Conservation (phyloP, 768 basidiomycete genomes). For the Agrocybe praecox region DNA sequence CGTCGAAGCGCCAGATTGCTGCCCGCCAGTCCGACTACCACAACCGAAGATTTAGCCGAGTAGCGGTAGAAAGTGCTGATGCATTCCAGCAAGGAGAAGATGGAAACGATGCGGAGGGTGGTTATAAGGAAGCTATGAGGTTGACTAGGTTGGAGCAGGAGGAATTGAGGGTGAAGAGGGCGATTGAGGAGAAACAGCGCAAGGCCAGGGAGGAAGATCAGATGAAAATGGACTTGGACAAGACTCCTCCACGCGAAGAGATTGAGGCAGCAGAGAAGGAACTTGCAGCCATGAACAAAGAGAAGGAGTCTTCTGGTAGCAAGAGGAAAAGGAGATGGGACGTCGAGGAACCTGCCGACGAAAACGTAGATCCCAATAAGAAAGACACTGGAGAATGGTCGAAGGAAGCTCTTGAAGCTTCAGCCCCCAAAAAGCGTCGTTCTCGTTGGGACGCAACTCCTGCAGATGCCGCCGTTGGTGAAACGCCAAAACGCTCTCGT, state of each 20-base stretch:
- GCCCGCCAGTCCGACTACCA: conserved; percentile 95
- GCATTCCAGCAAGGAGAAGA: conserved; percentile 72
- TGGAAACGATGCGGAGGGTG: conserved; percentile 74
- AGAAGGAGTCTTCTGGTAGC: conserved; percentile 45
- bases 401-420: conserved; percentile 71
- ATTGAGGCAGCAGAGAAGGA: conserved; percentile 73
- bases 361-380: conserved; percentile 66
- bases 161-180: conserved; percentile 79
- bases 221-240: conserved; percentile 88
- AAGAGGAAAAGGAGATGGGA: conserved; percentile 88
- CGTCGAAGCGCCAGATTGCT: conserved; percentile 91
- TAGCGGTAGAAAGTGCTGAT: conserved; percentile 79
- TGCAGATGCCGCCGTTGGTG: conserved; percentile 56
- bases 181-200: conserved; percentile 89
- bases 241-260: conserved; percentile 85
- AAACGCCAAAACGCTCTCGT: conserved; percentile 87
- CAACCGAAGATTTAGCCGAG: conserved; percentile 84
- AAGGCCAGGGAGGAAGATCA: conserved; percentile 71
- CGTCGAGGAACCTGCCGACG: conserved; percentile 59
- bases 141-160: conserved; percentile 90
- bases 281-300: conserved; percentile 49
- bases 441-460: conserved; percentile 98
- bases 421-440: conserved; percentile 87
- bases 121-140: conserved; percentile 97
- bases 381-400: conserved; percentile 70